phyloP scores from a whole-genome alignment of 345 rosid species.

The Eucalyptus regnans region DNA sequence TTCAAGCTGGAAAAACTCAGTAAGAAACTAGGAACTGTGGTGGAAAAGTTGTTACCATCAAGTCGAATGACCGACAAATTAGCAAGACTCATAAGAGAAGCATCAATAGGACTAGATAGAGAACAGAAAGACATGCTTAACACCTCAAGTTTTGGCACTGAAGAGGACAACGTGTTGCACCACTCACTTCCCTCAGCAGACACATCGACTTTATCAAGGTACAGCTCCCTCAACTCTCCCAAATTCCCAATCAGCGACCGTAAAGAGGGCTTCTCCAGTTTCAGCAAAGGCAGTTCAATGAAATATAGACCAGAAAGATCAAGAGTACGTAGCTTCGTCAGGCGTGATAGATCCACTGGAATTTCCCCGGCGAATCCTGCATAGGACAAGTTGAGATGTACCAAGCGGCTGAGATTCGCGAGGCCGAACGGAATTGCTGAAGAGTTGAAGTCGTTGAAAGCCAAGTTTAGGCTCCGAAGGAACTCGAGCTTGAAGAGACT shows the following conservation, averaged over 20 bases:
- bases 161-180: slow-evolving; percentile 12
- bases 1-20: slow-evolving; percentile 8
- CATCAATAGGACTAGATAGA: slow-evolving; percentile 14
- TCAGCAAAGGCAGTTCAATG: rapidly evolving
- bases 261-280: slow-evolving; percentile 10
- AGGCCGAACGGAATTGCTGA: slow-evolving; percentile 7
- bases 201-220: slow-evolving; percentile 11
- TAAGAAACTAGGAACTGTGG: slow-evolving; percentile 11
- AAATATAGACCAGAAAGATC: too few relatives aligned
- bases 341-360: slow-evolving; percentile 7
- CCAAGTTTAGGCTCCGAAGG: slow-evolving; percentile 23
- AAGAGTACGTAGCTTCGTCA: slow-evolving; percentile 9
- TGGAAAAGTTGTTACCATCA: neutral
- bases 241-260: slow-evolving; percentile 4
- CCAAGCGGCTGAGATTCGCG: slow-evolving; percentile 10
- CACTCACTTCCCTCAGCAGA: slow-evolving; percentile 11
- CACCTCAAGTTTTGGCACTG: neutral
- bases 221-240: neutral
- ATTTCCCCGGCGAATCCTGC: slow-evolving; percentile 20
- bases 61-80: slow-evolving; percentile 7
- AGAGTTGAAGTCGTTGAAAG: slow-evolving; percentile 8
- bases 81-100: neutral
- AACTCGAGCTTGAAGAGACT: slow-evolving; percentile 14
- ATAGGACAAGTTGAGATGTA: slow-evolving; percentile 18
- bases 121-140: slow-evolving; percentile 12